Conservation (phyloP, 106 monocot species). For the Dendrobium officinale region DNA sequence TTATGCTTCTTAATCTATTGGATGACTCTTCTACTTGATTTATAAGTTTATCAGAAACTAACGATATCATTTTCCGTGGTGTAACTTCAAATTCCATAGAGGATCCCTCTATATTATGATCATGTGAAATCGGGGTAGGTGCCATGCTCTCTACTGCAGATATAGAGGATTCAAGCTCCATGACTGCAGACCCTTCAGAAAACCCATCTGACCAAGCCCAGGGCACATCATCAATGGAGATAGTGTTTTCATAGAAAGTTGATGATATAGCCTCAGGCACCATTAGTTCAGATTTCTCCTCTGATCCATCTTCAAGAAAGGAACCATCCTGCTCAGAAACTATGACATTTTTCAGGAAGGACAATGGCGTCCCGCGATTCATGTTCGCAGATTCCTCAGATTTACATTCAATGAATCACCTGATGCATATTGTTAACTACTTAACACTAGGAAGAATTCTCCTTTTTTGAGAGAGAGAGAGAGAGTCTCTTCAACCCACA, state of each 20-base stretch:
- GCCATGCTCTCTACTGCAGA: neutral
- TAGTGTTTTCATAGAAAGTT: neutral
- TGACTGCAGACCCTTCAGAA: conserved; percentile 7
- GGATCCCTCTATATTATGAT: neutral
- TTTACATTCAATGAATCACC: conserved; percentile 2
- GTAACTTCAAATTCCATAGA: neutral
- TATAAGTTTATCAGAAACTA: neutral
- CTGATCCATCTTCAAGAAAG: neutral
- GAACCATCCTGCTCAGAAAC: neutral
- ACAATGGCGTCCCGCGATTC: conserved; percentile 1
- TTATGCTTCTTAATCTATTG: neutral
- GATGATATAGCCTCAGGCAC: neutral
- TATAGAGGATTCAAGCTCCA: neutral
- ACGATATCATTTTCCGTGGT: neutral
- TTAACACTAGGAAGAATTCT: neutral
- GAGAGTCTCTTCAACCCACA: conserved; percentile 7
- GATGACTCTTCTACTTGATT: neutral
- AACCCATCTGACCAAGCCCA: conserved; percentile 10
- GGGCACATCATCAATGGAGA: neutral
- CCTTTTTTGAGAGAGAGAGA: too few relatives aligned
- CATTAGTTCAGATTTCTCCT: neutral
- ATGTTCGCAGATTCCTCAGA: conserved; percentile 16
- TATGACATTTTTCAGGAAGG: conserved; percentile 7
- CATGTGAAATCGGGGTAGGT: neutral
- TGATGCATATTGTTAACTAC: conserved; percentile 5